These are phyloP conservation scores for Corrigiola litoralis DNA, from an alignment of 179 eudicot species.

Conservation along the genomic window DNA sequence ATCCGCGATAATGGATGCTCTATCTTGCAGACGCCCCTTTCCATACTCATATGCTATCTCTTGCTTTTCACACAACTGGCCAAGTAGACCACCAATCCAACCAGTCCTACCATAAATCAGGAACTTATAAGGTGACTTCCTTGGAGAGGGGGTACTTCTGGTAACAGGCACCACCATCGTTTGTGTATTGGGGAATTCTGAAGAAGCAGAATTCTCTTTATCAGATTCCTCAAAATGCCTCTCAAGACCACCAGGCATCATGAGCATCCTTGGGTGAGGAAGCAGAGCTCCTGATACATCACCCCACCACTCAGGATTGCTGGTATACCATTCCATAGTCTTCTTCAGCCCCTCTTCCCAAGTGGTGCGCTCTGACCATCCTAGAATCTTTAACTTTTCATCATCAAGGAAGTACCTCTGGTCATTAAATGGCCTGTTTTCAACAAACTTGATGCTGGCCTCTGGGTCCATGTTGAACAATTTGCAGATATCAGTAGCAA, in stretches of 20 bases:
- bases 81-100: constrained; percentile 89
- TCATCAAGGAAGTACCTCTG: constrained; percentile 71
- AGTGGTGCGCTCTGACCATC: constrained; percentile 49
- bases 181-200: constrained; percentile 29
- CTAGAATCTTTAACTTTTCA: constrained; percentile 49
- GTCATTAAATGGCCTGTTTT: constrained; percentile 64
- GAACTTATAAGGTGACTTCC: constrained; percentile 52
- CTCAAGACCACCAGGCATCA: constrained; percentile 81
- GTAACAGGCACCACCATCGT: constrained; percentile 40
- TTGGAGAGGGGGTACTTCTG: constrained; percentile 28
- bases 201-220: constrained; percentile 30
- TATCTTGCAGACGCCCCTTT: constrained; percentile 73
- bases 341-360: constrained; percentile 64
- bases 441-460: constrained; percentile 49
- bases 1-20: constrained; percentile 59
- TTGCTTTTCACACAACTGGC: constrained; percentile 78
- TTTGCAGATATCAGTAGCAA: constrained; percentile 51
- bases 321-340: constrained; percentile 62
- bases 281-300: constrained; percentile 88
- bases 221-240: constrained; percentile 50
- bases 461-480: constrained; percentile 38
- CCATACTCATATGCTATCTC: constrained; percentile 82
- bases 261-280: constrained; percentile 89
- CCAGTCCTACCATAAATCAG: constrained; percentile 85
- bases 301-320: constrained; percentile 88